These are phyloP conservation scores for Amanita inopinata DNA, from an alignment of 768 basidiomycete genomes.

Conservation along the genomic window DNA sequence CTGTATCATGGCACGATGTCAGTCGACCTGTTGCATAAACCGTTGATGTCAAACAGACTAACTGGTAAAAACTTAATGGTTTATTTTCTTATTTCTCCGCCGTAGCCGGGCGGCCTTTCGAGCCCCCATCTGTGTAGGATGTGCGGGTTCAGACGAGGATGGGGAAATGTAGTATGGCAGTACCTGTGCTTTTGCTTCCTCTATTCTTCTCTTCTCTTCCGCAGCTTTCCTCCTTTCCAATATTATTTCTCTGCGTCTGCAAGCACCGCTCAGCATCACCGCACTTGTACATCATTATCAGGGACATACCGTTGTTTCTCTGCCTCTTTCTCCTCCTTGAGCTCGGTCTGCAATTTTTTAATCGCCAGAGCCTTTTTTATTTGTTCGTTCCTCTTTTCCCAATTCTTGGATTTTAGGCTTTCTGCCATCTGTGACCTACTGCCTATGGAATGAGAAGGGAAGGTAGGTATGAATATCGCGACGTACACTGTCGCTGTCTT, in stretches of 20 bases:
- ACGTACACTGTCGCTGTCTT: constrained; percentile 45
- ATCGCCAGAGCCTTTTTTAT: constrained; percentile 56
- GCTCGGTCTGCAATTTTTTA: constrained; percentile 63
- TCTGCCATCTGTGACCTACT: constrained; percentile 63
- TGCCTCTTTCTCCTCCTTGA: constrained; percentile 68
- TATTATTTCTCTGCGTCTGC: constrained; percentile 58
- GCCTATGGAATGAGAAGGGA: constrained; percentile 9
- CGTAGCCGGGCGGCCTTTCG: constrained; percentile 65
- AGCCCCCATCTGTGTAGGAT: constrained; percentile 58
- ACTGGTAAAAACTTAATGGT: constrained; percentile 37
- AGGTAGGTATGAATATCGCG: constrained; percentile 1
- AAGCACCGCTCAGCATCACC: constrained; percentile 6
- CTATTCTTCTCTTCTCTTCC: constrained; percentile 60
- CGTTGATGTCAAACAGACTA: constrained; percentile 10
- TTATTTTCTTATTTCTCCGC: constrained; percentile 71
- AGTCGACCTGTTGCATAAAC: no score
- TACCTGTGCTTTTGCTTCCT: constrained; percentile 59
- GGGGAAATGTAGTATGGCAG: constrained; percentile 11
- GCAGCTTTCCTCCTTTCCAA: constrained; percentile 61
- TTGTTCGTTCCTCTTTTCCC: constrained; percentile 62
- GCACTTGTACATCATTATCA: neutral
- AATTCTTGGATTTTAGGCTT: constrained; percentile 56
- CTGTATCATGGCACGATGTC: no score
- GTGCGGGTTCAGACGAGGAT: constrained; percentile 3
- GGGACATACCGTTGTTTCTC: constrained; percentile 47